Evolutionary conservation across 1,284 basidiomycete genomes (phyloP).

Genomic region (Trichosporon coremiiforme): DNA sequence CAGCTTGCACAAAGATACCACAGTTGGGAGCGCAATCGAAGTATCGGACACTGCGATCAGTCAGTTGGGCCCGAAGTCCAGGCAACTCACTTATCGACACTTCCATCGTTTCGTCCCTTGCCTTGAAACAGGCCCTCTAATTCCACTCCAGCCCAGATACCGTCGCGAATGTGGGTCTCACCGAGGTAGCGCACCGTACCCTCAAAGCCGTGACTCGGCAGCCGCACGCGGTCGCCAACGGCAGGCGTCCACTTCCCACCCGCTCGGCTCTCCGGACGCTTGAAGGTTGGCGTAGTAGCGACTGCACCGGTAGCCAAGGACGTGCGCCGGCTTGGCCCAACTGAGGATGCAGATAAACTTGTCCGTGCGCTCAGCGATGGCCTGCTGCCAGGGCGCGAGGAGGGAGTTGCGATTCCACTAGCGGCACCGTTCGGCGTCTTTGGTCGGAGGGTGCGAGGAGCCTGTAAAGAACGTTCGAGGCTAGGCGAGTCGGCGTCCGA

Average conservation of each 20-base stretch:
- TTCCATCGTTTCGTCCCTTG: conserved; percentile 95
- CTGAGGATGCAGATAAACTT: conserved; percentile 38
- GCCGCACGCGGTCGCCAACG: conserved; percentile 76
- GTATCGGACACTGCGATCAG: conserved; percentile 68
- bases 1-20: conserved; percentile 83
- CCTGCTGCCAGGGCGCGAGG: conserved; percentile 39
- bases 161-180: conserved; percentile 79
- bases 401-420: conserved; percentile 39
- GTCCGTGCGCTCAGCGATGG: conserved; percentile 38
- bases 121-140: conserved; percentile 79
- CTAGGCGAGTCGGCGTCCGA: conserved; percentile 45
- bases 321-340: conserved; percentile 40
- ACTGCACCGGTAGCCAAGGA: conserved; percentile 43
- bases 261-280: conserved; percentile 45
- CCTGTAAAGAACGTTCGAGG: conserved; percentile 25
- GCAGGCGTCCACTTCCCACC: conserved; percentile 43
- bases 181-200: conserved; percentile 77
- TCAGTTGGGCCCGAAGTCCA: conserved; percentile 2
- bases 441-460: conserved; percentile 42
- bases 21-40: conserved; percentile 82
- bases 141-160: conserved; percentile 88
- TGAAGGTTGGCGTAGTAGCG: conserved; percentile 42
- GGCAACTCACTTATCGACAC: conserved; percentile 74
- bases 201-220: conserved; percentile 77
- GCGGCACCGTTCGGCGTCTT: conserved; percentile 39